Base-by-base conservation (phyloP, 140 eudicot species). In the Bidens hawaiensis region DNA sequence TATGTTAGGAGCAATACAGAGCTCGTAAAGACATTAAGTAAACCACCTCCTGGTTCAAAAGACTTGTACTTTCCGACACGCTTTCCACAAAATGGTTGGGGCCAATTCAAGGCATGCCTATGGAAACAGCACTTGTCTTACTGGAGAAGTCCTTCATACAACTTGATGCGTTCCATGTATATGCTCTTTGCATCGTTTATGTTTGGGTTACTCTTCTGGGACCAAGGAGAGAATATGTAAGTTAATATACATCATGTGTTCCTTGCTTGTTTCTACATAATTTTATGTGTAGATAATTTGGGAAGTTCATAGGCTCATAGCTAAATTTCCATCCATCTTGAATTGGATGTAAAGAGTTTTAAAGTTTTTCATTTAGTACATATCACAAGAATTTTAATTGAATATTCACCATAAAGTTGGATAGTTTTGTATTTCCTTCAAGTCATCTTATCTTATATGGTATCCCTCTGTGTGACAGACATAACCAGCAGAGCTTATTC, bases 71-170 rank as follows among this genome's bases (percentile, higher is more conserved):
- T 90, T 52, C 74, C 80, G 5, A 79, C 90, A 0, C 83, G 76
- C 11, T 90, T 79, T 65, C 53, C 97, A 18, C 94, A 77, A 69
- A 86, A 69, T 65, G 74, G 87, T 22, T 83, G 94, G 89, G 80
- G 78, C 24, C 97, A 86, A 42, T 90, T 79, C 75, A 90, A 77
- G 65, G 72, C 82, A 30, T 90, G 97, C 64, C 77, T 86, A 22
- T 86, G 95, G 97, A 90, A 90, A 77, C 97, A 83, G 45, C 64
- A 82, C 71, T 79, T 82, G 80, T 90, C 97, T 34, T 90, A 90
- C 36, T 90, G 97, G 97, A 81, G 97, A 86, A 90, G 85, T 61
- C 95, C 95, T 40, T 75, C 95, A 8, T 90, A 90, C 85, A 90
- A 86, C 74, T 71, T 90, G 80, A 73, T 55, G 63, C 94, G 94